Base-by-base conservation (phyloP, 495 filamentous ascomycete genomes). In the Trichoderma reesei region DNA sequence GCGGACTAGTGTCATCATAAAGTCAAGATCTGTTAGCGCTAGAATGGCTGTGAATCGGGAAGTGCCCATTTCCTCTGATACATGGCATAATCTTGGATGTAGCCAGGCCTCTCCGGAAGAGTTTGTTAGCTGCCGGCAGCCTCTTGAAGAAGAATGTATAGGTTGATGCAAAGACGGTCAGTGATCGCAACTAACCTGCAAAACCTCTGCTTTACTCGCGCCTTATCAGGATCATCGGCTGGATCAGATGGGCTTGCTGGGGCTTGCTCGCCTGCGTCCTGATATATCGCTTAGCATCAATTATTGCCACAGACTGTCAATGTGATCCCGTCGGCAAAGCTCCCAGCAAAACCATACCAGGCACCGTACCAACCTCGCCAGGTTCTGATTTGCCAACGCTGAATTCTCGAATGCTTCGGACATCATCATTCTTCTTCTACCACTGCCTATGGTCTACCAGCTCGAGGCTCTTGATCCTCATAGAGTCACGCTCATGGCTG, bases 331-430 rank as follows among this genome's bases (percentile, higher is more conserved):
- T 64, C 9, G 16, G 0, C 3, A 41, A 16, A 31, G 18, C 11
- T 3, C 60, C 11, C 20, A 51, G 60, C 51, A 41, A 59, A 18
- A 20, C 33, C 37, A 20, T 34, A 3, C 6, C n/a, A 16, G 48
- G 48, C 9, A 18, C 56, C 34, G 63, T 38, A 59, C 60, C 36
- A 41, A 64, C 63, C n/a, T 20, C n/a, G 16, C 36, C 4, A 41
- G 5, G 37, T 59, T 34, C 10, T 73, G 67, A 67, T 68, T 67
- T 42, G 68, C 66, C 36, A 69, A 72, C 60, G 70, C 72, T 11
- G 68, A 60, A 11, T 71, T 73, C 8, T 79, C 80, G 66, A 80
- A 80, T n/a, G 59, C 73, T 18, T 78, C 76, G 54, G 80, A 83
- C 68, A 59, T 79, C 33, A 37, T 77, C 10, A 66, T 74, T 11